These are phyloP conservation scores for Plasmodium falciparum DNA, from an alignment of 169 alveolate species.

Conservation along the genomic window DNA sequence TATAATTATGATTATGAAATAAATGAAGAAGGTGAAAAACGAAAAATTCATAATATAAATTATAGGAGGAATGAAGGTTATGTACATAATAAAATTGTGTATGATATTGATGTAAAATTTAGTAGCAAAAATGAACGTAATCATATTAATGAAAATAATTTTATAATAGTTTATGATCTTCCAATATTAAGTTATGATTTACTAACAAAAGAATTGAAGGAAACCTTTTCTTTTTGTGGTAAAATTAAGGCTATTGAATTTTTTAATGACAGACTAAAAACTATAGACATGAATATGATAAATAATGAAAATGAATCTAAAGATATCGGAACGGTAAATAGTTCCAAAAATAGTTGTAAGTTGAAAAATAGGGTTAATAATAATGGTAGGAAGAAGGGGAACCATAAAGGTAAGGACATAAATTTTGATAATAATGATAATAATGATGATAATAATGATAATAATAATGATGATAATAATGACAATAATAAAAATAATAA, in stretches of 20 bases:
- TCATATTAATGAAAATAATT: slow-evolving; percentile 33
- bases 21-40: neutral
- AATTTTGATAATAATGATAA: neutral
- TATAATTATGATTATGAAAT: neutral
- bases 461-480: neutral
- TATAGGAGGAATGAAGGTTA: slow-evolving; percentile 8
- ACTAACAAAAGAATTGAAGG: slow-evolving; percentile 36
- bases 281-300: slow-evolving; percentile 38
- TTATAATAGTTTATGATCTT: slow-evolving; percentile 44
- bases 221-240: slow-evolving; percentile 69
- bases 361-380: neutral
- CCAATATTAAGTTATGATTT: slow-evolving; percentile 58
- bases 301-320: slow-evolving; percentile 14
- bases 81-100: slow-evolving; percentile 19
- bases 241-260: slow-evolving; percentile 51
- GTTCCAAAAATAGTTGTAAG: too few relatives aligned
- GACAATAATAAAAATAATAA: neutral
- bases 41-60: neutral
- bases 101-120: slow-evolving; percentile 62
- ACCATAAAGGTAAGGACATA: neutral
- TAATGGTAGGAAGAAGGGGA: neutral
- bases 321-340: neutral
- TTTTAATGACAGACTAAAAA: slow-evolving; percentile 64
- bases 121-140: neutral
- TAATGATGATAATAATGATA: neutral